phyloP scores from a whole-genome alignment of 768 basidiomycete genomes.

The Pisolithus albus region DNA sequence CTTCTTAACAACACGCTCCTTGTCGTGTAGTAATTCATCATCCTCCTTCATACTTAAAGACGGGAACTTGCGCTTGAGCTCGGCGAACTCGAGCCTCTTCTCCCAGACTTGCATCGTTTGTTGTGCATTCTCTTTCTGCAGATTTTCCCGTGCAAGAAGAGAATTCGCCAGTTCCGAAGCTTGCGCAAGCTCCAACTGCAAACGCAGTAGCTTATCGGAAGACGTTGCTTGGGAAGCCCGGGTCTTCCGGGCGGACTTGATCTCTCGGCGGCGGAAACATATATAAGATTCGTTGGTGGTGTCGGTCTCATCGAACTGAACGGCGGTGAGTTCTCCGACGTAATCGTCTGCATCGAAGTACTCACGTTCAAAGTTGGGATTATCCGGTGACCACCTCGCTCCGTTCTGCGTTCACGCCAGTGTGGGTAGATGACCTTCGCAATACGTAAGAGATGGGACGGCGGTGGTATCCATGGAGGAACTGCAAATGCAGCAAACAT shows the following conservation, averaged over 20 bases:
- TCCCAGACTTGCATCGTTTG: conserved; percentile 70
- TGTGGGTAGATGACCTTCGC: conserved; percentile 77
- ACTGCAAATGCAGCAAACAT: conserved; percentile 59
- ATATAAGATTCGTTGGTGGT: conserved; percentile 89
- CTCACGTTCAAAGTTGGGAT: conserved; percentile 85
- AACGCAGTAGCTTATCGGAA: conserved; percentile 79
- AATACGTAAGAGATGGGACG: conserved; percentile 55
- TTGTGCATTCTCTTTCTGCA: conserved; percentile 62
- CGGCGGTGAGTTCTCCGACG: background rate
- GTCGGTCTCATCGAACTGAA: conserved; percentile 82
- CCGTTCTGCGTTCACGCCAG: conserved; percentile 81
- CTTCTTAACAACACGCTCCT: conserved; percentile 58
- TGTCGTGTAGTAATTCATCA: conserved; percentile 68
- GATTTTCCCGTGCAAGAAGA: conserved; percentile 63
- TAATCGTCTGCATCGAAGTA: conserved; percentile 2
- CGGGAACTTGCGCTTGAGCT: conserved; percentile 74
- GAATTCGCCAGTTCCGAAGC: conserved; percentile 68
- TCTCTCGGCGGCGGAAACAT: conserved; percentile 93
- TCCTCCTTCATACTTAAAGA: conserved; percentile 54
- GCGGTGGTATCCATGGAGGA: conserved; percentile 63
- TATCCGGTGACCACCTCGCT: conserved; percentile 76
- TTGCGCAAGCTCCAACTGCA: conserved; percentile 68
- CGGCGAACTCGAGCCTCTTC: conserved; percentile 63
- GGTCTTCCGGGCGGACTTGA: conserved; percentile 91
- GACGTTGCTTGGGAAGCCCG: conserved; percentile 84